Base-by-base conservation (phyloP, 164 flowering plant genomes). In the Annona cherimola region DNA sequence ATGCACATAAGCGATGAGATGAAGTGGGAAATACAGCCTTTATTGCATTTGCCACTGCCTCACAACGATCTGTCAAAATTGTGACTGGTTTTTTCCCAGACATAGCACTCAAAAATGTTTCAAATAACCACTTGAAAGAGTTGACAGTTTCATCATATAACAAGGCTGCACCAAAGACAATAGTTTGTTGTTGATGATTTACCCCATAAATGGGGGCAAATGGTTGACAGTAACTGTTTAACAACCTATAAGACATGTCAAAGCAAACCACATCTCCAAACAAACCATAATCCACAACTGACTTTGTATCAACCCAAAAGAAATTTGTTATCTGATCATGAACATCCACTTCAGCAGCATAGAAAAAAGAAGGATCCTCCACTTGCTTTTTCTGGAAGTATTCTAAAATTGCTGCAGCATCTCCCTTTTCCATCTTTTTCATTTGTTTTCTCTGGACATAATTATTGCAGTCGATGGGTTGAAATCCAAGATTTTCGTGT, bases 61-160 rank as follows among this genome's bases (percentile, higher is more conserved):
- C 14, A 44, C 35, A 54, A 55, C 64, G 73, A 12, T 75, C 65
- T 19, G 73, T 69, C 2, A 75, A 69, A 5, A 75, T 55, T 54
- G 64, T 45, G 18, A 19, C 42, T 5, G 77, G 77, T 9, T 55
- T 16, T 69, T 63, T 69, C 4, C 73, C 73, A 26, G 18, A 46
- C 64, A 74, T 74, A 14, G 76, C 69, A 14, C 42, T 67, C 5
- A 42, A 54, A 26, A 69, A 74, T 40, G 65, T 69, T 41, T 64
- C 3, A 42, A 74, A 74, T 45, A 71, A 69, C 73, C 76, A 74
- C 60, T 69, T 61, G 5, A 64, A 74, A 18, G 69, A 63, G 7
- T 62, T 63, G 50, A 43, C 9, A 12, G 43, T 62, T n/a, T 74
- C 64, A 0, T 74, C 64, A 55, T 62, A 57, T 19, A 69, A n/a